Percentiles rank a stretch among this genome's conserved stretches.
These are phyloP conservation scores for Tulasnella sp. DNA, from an alignment of 768 basidiomycete species.

Conservation along the genomic window DNA sequence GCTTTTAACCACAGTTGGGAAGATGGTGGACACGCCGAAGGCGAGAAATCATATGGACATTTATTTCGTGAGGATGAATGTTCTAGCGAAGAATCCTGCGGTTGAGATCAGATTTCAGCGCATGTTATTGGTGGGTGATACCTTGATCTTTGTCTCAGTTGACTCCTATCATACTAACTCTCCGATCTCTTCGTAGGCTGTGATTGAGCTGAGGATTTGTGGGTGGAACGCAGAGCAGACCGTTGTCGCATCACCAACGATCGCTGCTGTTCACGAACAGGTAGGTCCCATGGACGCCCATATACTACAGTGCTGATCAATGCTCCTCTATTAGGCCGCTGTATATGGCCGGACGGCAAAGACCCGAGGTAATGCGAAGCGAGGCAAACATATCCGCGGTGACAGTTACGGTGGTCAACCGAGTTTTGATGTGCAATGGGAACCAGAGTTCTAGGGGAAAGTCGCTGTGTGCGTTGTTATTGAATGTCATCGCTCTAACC, in stretches of 20 bases:
- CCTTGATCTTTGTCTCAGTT: constrained; percentile 1
- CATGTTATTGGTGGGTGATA: constrained; percentile 34
- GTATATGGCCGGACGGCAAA: constrained; percentile 56
- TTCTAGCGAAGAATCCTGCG: constrained; percentile 24
- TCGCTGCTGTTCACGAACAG: constrained; percentile 78
- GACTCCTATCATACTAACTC: background rate
- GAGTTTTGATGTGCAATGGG: too few relatives aligned
- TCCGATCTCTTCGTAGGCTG: constrained; percentile 55
- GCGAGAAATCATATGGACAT: constrained; percentile 29
- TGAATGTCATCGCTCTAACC: too few relatives aligned
- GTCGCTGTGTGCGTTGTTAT: too few relatives aligned
- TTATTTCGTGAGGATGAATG: constrained; percentile 32
- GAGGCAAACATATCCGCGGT: constrained; percentile 57
- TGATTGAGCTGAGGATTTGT: constrained; percentile 76
- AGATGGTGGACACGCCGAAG: constrained; percentile 29
- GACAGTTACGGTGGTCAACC: constrained; percentile 41
- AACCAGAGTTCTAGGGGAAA: too few relatives aligned
- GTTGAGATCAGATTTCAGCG: constrained; percentile 33
- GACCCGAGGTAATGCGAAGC: constrained; percentile 83
- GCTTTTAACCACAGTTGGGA: constrained; percentile 36
- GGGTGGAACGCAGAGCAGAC: constrained; percentile 68
- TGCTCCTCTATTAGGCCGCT: constrained; percentile 37
- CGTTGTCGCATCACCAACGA: constrained; percentile 71
- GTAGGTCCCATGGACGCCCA: constrained; percentile 37
- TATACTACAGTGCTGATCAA: background rate